Base-by-base conservation (phyloP, 768 basidiomycete species). In the Leccinum olivaceopallidum region DNA sequence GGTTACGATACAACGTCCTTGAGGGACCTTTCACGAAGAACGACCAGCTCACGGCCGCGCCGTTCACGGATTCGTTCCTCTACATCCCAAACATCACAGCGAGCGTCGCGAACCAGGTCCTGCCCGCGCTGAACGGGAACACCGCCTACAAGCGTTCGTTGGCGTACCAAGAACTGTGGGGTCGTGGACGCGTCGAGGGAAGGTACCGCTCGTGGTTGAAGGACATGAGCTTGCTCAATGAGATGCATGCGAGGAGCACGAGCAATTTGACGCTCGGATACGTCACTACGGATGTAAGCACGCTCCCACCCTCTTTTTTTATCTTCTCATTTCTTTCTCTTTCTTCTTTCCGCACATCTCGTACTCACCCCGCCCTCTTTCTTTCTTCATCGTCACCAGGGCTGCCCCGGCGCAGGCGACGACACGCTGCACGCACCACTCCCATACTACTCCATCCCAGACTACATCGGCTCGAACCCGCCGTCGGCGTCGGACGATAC, bases 331-430 rank as follows among this genome's bases (percentile, higher is more conserved):
- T 22, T 48, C 20, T 14, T 24, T 14, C 3, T 48, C 20, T 48
- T 22, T 34, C 32, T 36, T 36, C 34, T 36, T 36, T 36, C 34
- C 5, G 8, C 2, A 2, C 39, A n/a, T n/a, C 42, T n/a, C n/a
- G 5, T n/a, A n/a, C 42, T 44, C 42, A 44, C 42, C 8, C 8
- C 39, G 2, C 39, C 42, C 42, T 0, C 42, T n/a, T n/a, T n/a
- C 9, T n/a, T 44, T n/a, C 42, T 44, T 1, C n/a, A 5, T 44
- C 5, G 42, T 8, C n/a, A 16, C 10, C 57, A 85, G 89, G 75
- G 83, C 2, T 92, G 92, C 69, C 86, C 89, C 2, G 89, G 86
- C 3, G 73, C 83, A 9, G 92, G 91, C 2, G 92, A 94, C 69
- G 92, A 94, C 65, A 84, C 80, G 4, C 72, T 74, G 0, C 92